A percentile compares a stretch with the other conserved stretches of the same genome.
Evolutionary conservation across 2,329 filamentous ascomycete genomes (phyloP).

Genomic region (Didymella glomerata): DNA sequence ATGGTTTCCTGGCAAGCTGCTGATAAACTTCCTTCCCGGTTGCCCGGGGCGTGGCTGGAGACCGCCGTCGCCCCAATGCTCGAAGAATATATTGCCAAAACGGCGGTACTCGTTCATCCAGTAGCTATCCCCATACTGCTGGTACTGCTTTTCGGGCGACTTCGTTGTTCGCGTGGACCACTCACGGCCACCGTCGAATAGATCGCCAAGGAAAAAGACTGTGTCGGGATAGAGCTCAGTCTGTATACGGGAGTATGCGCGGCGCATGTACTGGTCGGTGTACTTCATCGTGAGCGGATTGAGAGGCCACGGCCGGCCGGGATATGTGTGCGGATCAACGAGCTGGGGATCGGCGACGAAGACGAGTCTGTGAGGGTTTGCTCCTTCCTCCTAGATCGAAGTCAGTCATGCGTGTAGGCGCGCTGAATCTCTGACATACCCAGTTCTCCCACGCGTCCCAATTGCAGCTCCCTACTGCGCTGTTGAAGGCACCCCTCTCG

Average conservation of each 20-base stretch:
- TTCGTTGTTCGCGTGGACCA: conserved; percentile 73
- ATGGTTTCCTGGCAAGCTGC: conserved; percentile 91
- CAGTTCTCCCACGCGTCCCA: conserved; percentile 94
- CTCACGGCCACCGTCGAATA: conserved; percentile 95
- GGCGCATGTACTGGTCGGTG: conserved; percentile 88
- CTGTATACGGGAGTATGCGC: conserved; percentile 83
- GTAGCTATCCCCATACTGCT: conserved; percentile 78
- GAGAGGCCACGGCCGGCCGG: conserved; percentile 79
- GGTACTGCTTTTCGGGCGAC: conserved; percentile 72
- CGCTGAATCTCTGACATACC: conserved; percentile 62
- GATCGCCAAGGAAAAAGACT: conserved; percentile 88
- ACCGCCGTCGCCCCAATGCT: conserved; percentile 69
- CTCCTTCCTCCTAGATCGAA: conserved; percentile 70
- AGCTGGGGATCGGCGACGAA: conserved; percentile 91
- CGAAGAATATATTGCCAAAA: conserved; percentile 86
- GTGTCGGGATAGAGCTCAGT: conserved; percentile 81
- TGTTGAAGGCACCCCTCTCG: conserved; percentile 79
- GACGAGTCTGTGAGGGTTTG: conserved; percentile 82
- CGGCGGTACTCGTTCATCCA: conserved; percentile 88
- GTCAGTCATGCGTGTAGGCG: conserved; percentile 23
- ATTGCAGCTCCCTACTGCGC: conserved; percentile 73
- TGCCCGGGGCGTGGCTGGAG: conserved; percentile 65
- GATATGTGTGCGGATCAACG: conserved; percentile 94
- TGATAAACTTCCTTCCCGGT: conserved; percentile 78
- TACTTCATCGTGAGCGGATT: conserved; percentile 72